phyloP scores from a whole-genome alignment of 306 rosid genomes.

The Prunus salicina region DNA sequence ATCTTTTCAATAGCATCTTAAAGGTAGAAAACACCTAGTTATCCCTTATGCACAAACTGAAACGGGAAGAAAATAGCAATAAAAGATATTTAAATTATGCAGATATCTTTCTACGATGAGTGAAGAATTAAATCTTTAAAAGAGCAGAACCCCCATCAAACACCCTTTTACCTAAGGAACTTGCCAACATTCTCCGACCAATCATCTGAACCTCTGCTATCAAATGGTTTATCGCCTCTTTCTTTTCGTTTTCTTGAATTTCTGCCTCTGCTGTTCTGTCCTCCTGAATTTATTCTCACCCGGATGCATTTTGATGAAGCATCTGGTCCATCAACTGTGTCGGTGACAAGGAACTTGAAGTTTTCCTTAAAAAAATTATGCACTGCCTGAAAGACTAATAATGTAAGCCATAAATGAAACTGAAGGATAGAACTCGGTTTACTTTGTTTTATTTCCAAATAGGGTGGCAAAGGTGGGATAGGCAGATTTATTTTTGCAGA shows the following conservation, averaged over 20 bases:
- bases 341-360: slow-evolving; percentile 87
- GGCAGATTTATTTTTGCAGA: not conserved
- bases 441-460: not conserved
- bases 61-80: not conserved
- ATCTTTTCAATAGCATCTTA: not conserved
- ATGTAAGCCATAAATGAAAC: slow-evolving; percentile 2
- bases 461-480: not conserved
- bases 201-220: slow-evolving; percentile 86
- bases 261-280: slow-evolving; percentile 45
- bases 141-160: not conserved
- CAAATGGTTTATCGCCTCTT: slow-evolving; percentile 78
- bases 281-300: slow-evolving; percentile 67
- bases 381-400: slow-evolving; percentile 58
- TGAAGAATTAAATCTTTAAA: not conserved
- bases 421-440: not conserved
- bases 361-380: slow-evolving; percentile 84
- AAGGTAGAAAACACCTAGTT: not conserved
- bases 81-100: not conserved
- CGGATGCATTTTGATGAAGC: slow-evolving; percentile 88
- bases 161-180: slow-evolving; percentile 64
- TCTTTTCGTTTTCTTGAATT: slow-evolving; percentile 79
- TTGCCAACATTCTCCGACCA: slow-evolving; percentile 75
- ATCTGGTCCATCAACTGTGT: slow-evolving; percentile 84
- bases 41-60: not conserved
- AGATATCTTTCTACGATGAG: not conserved